Evolutionary conservation across 164 flowering plant genomes (phyloP).

Genomic region (Chloranthus sessilifolius): DNA sequence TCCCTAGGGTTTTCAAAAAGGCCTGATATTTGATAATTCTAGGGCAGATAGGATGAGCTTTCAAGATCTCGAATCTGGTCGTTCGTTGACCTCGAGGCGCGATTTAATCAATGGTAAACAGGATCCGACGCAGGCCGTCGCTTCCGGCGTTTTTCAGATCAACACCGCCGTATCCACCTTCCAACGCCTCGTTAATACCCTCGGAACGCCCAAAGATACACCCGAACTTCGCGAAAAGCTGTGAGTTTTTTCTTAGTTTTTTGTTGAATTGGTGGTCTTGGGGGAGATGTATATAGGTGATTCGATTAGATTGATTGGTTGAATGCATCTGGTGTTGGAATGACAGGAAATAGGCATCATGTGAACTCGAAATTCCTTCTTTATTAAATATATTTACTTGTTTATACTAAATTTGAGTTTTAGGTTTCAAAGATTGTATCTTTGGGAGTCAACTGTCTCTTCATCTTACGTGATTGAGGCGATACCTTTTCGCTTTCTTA

Average conservation of each 20-base stretch:
- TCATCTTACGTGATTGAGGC: too few relatives aligned
- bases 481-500: too few relatives aligned
- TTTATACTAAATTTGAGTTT: too few relatives aligned
- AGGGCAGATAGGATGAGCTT: constrained; percentile 49
- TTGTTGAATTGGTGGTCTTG: too few relatives aligned
- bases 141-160: constrained; percentile 54
- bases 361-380: too few relatives aligned
- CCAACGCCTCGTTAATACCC: constrained; percentile 55
- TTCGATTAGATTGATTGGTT: constrained; percentile 1
- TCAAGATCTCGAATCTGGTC: constrained; percentile 55
- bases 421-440: too few relatives aligned
- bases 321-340: not conserved
- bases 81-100: constrained; percentile 20
- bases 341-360: too few relatives aligned
- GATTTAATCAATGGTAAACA: constrained; percentile 21
- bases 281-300: too few relatives aligned
- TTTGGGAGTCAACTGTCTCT: too few relatives aligned
- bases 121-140: constrained; percentile 54
- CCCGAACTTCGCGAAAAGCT: constrained; percentile 51
- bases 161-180: constrained; percentile 57
- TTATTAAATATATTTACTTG: too few relatives aligned
- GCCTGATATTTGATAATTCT: constrained; percentile 9
- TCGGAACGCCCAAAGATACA: constrained; percentile 68
- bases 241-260: constrained; percentile 25
- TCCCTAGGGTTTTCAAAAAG: constrained; percentile 12